Conservation (phyloP, 2,329 filamentous ascomycete species). For the Verticillium klebahnii region DNA sequence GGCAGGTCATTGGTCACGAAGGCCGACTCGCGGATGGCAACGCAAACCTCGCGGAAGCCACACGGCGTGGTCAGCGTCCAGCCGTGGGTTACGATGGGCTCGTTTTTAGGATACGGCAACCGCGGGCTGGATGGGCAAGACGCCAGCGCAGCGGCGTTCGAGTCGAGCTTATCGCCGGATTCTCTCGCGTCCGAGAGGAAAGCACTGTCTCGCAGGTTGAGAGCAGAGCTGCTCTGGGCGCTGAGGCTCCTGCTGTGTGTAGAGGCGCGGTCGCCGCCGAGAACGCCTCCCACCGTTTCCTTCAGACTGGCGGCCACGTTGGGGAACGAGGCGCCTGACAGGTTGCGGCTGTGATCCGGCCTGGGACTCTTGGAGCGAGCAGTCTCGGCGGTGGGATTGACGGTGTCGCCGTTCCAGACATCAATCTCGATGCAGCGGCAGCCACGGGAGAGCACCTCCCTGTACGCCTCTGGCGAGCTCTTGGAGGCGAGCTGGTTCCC, state of each 20-base stretch:
- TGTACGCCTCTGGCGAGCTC: conserved; percentile 75
- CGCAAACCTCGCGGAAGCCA: conserved; percentile 81
- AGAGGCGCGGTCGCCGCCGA: conserved; percentile 17
- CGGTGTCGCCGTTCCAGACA: conserved; percentile 74
- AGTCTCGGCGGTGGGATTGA: conserved; percentile 25
- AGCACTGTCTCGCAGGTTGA: conserved; percentile 10
- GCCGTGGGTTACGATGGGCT: conserved; percentile 78
- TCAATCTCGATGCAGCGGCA: conserved; percentile 94
- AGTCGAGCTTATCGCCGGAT: conserved; percentile 21
- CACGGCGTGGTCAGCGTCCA: conserved; percentile 85
- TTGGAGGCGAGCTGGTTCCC: conserved; percentile 81
- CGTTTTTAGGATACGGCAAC: conserved; percentile 37
- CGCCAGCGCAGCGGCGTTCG: background rate
- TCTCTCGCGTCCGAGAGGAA: conserved; percentile 27
- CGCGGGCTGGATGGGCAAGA: conserved; percentile 20
- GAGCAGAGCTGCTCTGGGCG: conserved; percentile 24
- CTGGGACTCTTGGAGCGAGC: conserved; percentile 26
- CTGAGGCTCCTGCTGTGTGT: conserved; percentile 35
- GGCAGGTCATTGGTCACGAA: conserved; percentile 75
- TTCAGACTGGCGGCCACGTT: conserved; percentile 37
- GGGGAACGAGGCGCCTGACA: conserved; percentile 37
- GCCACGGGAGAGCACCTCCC: conserved; percentile 66
- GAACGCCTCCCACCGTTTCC: conserved; percentile 25
- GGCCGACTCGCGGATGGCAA: conserved; percentile 71
- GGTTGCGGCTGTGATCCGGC: conserved; percentile 38